Base-by-base conservation (phyloP, 148 eudicot species). In the Pharnaceum exiguum region DNA sequence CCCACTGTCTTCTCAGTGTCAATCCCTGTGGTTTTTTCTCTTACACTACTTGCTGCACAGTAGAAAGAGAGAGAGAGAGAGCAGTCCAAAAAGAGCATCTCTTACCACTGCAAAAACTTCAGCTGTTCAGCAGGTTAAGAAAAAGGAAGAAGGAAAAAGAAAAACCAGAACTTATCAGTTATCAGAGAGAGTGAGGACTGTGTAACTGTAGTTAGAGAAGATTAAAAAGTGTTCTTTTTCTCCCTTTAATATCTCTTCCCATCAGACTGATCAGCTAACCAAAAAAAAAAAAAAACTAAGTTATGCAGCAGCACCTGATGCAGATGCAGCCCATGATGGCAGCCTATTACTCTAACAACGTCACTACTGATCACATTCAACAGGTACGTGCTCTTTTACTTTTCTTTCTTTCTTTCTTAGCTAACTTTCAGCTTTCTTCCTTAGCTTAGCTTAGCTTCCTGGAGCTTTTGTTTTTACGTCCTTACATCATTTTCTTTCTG, bases 261-360 rank as follows among this genome's bases (percentile, higher is more conserved):
- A 47, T 13, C 37, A 23, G 5, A 55, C 19, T 45, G 9, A 17
- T 21, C 1, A 19, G 28, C 0, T 24, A 37, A 13, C 32, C 4
- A 16, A 35, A 37, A 17, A 18, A 31, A 33, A 35, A 59, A 44
- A 45, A 42, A 13, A 7, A 57, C n/a, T 30, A 65, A 66, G 52
- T 44, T 52, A 82, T 85, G 93, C 93, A 87, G 78, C 87, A 88
- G 93, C 91, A 84, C 91, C 91, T 88, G 96, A 82, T 82, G 89
- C 96, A 85, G 86, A 85, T 85, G 88, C 91, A 82, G 81, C 91
- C 89, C 86, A 88, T 88, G 81, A 88, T 88, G 96, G 93, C 96
- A 67, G 79, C 93, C 60, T 88, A 88, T 73, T 85, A 85, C 77
- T 84, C 87, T 22, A 85, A 83, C 79, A 88, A 82, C 87, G 86